Percentiles rank a stretch among this genome's conserved stretches.
Evolutionary conservation across 1,284 basidiomycete genomes (phyloP).

Genomic region (Vanrija sp.): DNA sequence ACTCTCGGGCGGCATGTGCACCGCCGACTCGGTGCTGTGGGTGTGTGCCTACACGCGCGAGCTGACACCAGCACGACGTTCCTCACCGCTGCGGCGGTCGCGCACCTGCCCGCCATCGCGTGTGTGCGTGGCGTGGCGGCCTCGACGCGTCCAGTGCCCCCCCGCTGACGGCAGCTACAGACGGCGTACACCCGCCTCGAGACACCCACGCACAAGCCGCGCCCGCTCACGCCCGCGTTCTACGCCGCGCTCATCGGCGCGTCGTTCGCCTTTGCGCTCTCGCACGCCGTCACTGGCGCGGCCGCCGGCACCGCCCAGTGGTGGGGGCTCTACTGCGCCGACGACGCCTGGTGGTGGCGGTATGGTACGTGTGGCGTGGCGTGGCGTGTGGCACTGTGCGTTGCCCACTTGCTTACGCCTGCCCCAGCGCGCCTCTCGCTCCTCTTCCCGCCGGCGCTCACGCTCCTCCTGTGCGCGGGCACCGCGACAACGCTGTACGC

Average conservation of each 20-base stretch:
- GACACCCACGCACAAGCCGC: background rate
- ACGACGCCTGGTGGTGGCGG: constrained; percentile 13
- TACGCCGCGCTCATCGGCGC: constrained; percentile 7
- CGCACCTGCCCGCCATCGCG: constrained; percentile 13
- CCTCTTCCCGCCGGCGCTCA: constrained; percentile 8
- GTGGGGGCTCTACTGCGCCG: constrained; percentile 24
- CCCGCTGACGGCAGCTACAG: background rate
- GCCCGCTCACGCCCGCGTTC: background rate
- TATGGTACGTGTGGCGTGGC: constrained; percentile 7
- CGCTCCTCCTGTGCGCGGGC: constrained; percentile 1
- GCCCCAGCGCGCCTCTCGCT: constrained; percentile 13
- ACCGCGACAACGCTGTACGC: constrained; percentile 10
- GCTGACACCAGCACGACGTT: constrained; percentile 3
- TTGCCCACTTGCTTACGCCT: too few relatives aligned
- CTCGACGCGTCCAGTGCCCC: too few relatives aligned
- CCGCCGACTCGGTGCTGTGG: too few relatives aligned
- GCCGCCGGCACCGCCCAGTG: constrained; percentile 1
- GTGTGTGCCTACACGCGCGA: background rate
- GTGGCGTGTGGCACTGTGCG: background rate
- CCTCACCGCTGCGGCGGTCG: constrained; percentile 9
- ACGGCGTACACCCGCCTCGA: background rate
- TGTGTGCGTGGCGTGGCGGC: too few relatives aligned
- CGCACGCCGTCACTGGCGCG: constrained; percentile 12
- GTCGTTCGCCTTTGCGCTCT: constrained; percentile 9
- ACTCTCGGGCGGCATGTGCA: too few relatives aligned